phyloP scores from a whole-genome alignment of 805 yeast species.

The Yamadazyma laniorum region DNA sequence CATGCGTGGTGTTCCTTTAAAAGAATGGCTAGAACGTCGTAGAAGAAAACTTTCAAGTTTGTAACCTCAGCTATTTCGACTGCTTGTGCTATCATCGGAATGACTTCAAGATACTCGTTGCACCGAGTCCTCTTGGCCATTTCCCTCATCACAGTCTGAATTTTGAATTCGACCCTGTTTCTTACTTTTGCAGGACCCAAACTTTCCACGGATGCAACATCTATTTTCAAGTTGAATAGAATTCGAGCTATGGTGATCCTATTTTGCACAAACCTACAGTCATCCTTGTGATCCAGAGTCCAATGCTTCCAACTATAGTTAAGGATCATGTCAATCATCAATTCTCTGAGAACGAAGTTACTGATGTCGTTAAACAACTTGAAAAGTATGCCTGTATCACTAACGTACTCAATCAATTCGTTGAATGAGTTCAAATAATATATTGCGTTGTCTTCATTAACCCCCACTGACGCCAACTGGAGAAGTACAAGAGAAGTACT shows the following conservation, averaged over 20 bases:
- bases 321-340: conserved; percentile 40
- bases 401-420: conserved; percentile 36
- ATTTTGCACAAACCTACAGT: conserved; percentile 18
- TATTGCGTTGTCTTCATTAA: conserved; percentile 25
- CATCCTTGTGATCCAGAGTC: conserved; percentile 1
- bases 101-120: conserved; percentile 26
- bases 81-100: conserved; percentile 37
- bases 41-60: conserved; percentile 22
- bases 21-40: conserved; percentile 21
- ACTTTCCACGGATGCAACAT: conserved; percentile 11
- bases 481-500: conserved; percentile 13
- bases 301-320: conserved; percentile 38
- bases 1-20: conserved; percentile 28
- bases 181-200: neutral
- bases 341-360: conserved; percentile 21
- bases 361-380: conserved; percentile 23
- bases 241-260: conserved; percentile 29
- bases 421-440: conserved; percentile 38
- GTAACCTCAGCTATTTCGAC: conserved; percentile 22
- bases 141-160: conserved; percentile 16
- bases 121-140: conserved; percentile 19
- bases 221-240: conserved; percentile 34
- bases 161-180: conserved; percentile 15
- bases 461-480: conserved; percentile 17
- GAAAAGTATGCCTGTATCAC: conserved; percentile 37